These are phyloP conservation scores for Diutina ranongensis DNA, from an alignment of 1,139 yeast species.

Conservation along the genomic window DNA sequence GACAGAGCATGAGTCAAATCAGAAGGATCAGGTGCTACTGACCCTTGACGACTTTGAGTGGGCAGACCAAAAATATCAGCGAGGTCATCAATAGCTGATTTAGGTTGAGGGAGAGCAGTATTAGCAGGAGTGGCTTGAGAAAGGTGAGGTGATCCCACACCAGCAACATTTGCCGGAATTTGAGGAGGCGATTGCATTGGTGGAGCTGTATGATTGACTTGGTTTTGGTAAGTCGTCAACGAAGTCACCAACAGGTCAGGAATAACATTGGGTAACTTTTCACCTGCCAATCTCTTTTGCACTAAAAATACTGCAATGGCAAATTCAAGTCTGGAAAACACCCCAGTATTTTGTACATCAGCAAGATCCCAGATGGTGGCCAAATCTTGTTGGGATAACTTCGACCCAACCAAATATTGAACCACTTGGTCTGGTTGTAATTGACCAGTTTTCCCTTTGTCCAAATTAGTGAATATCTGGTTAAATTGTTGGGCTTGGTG, in stretches of 20 bases:
- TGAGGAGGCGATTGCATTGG: not conserved
- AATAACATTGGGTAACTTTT: conserved; percentile 58
- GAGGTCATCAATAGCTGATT: conserved; percentile 60
- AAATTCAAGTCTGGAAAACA: conserved; percentile 71
- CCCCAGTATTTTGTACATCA: conserved; percentile 80
- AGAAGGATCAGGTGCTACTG: conserved; percentile 10
- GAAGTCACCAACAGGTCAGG: conserved; percentile 41
- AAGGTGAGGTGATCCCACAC: conserved; percentile 8
- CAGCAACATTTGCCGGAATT: conserved; percentile 9
- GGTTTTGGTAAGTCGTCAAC: conserved; percentile 13
- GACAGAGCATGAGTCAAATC: conserved; percentile 22
- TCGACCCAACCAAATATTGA: conserved; percentile 78
- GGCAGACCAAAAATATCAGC: conserved; percentile 44
- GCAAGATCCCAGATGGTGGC: conserved; percentile 94
- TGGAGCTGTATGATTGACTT: conserved; percentile 12
- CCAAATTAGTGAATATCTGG: conserved; percentile 64
- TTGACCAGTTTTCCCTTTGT: conserved; percentile 48
- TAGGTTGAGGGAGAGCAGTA: not conserved
- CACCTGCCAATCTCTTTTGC: conserved; percentile 71
- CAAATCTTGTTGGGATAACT: conserved; percentile 70
- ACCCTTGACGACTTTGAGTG: conserved; percentile 7
- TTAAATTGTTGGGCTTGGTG: conserved; percentile 73
- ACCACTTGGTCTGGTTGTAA: conserved; percentile 78
- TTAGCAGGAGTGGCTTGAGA: not conserved
- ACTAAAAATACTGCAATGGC: conserved; percentile 90